Evolutionary conservation across 75 land plant genomes (phyloP), one percentile per base, ranked within the genome.

Genomic region (Pinus albicaulis): DNA sequence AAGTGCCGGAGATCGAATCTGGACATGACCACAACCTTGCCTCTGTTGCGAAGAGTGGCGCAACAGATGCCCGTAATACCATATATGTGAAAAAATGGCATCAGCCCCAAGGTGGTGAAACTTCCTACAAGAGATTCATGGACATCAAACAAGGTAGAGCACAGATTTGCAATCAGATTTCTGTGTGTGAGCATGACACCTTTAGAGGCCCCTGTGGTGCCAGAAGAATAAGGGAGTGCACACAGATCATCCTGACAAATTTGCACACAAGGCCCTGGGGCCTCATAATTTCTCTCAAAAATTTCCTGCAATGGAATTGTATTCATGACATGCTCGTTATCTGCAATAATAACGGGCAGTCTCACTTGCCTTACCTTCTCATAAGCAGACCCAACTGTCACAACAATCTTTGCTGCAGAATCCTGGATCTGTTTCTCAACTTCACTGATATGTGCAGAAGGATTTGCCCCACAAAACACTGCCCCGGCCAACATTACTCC

Each of bases 41-140:
- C 99, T 48, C 85, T 92, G 81, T 85, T 86, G 77, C 92, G 71
- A 36, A 95, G 80, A 15, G 98, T 85, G 58, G 99, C 83, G 61
- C 99, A 98, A 62, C 95, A 87, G 5, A 98, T 95, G 31, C 99
- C 98, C 60, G 86, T 79, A 59, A 89, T 86, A 44, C 99, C 99
- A 68, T 98, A 98, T 26, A 95, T 98, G 77, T 98, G 99, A 77
- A 98, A 98, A 85, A 98, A 98, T 0, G 98, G 99, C 80, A 98
- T 98, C 24, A 98, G 87, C 25, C 99, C 99, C 38, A 95, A 83
- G 0, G 86, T 86, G 6, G 90, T 89, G 44, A 82, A 79, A 13
- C 83, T 75, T 4, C 88, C 95, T 1, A 82, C 34, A 81, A 82
- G 48, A 12, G 88, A 88, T 5, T 78, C 81, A 34, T 75, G 78